Evolutionary conservation across 306 rosid species (phyloP).

Genomic region (Sesbania bispinosa): DNA sequence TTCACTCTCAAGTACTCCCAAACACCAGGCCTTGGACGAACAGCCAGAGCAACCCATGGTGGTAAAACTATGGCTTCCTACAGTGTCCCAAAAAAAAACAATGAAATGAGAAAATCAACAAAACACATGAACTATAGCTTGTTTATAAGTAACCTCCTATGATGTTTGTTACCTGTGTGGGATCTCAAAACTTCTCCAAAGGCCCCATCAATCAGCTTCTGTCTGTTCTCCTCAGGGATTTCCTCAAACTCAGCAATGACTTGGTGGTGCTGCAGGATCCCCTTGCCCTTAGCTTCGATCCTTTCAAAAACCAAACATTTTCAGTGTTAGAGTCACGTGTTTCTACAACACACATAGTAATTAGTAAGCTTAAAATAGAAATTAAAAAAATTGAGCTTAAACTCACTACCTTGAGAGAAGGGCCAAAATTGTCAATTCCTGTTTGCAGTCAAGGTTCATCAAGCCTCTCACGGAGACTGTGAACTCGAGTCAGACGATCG

Average conservation of each 20-base stretch:
- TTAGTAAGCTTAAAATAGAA: too few species aligned
- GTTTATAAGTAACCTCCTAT: not conserved
- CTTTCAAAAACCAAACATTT: slow-evolving; percentile 34
- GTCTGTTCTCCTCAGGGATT: slow-evolving; percentile 72
- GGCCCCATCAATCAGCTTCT: slow-evolving; percentile 61
- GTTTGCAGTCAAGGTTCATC: slow-evolving; percentile 71
- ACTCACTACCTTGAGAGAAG: slow-evolving; percentile 71
- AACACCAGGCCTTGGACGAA: slow-evolving; percentile 98
- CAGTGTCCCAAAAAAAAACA: not conserved
- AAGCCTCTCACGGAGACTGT: slow-evolving; percentile 85
- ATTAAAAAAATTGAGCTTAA: not conserved
- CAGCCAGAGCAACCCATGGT: slow-evolving; percentile 96
- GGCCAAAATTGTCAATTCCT: slow-evolving; percentile 76
- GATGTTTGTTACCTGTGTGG: slow-evolving; percentile 55
- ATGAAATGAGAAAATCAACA: not conserved
- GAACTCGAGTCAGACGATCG: slow-evolving; percentile 66
- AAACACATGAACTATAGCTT: not conserved
- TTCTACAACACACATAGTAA: not conserved
- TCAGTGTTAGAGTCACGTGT: not conserved
- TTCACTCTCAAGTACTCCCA: slow-evolving; percentile 96
- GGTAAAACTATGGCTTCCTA: slow-evolving; percentile 91
- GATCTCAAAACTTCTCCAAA: slow-evolving; percentile 84
- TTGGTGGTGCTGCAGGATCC: slow-evolving; percentile 86
- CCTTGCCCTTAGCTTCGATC: slow-evolving; percentile 84
- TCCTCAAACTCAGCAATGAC: slow-evolving; percentile 84